A percentile compares a stretch with the other conserved stretches of the same genome.
Conservation (phyloP, 2,329 filamentous ascomycete species). For the Tolypocladium ophioglossoides region DNA sequence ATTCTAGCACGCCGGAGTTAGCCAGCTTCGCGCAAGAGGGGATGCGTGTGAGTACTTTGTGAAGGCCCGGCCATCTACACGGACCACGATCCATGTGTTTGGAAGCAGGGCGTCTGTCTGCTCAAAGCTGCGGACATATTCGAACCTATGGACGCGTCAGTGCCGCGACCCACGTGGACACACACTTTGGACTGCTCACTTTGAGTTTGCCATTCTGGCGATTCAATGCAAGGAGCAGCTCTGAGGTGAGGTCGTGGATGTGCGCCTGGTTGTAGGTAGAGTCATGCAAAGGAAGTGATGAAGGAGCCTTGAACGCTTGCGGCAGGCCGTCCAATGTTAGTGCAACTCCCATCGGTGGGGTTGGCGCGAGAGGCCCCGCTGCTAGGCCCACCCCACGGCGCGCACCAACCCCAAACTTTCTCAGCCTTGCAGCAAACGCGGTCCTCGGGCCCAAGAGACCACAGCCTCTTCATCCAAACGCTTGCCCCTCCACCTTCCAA, state of each 20-base stretch:
- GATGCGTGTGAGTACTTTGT: slow-evolving; percentile 55
- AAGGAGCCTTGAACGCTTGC: not conserved
- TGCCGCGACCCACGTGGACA: not conserved
- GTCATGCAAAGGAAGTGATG: not conserved
- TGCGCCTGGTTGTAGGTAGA: not conserved
- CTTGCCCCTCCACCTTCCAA: not conserved
- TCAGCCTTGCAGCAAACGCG: slow-evolving; percentile 23
- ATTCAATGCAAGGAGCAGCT: not conserved
- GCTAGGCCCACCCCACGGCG: not conserved
- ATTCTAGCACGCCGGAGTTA: slow-evolving; percentile 41
- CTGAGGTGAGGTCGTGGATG: not conserved
- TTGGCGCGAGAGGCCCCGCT: not conserved
- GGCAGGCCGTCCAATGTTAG: not conserved
- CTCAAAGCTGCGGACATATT: slow-evolving; percentile 90
- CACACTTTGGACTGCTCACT: slow-evolving; percentile 22
- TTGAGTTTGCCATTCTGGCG: slow-evolving; percentile 44
- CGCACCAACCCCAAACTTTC: not conserved
- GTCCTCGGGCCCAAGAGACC: not conserved
- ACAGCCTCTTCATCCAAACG: slow-evolving; percentile 4
- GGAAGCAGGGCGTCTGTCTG: slow-evolving; percentile 68
- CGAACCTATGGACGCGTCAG: slow-evolving; percentile 50
- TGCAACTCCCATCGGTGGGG: not conserved
- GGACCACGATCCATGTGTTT: slow-evolving; percentile 92
- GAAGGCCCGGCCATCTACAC: slow-evolving; percentile 89
- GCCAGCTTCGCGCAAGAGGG: not conserved